Evolutionary conservation across 805 yeast genomes (phyloP).

Genomic region (Hanseniaspora pseudoguilliermondii): DNA sequence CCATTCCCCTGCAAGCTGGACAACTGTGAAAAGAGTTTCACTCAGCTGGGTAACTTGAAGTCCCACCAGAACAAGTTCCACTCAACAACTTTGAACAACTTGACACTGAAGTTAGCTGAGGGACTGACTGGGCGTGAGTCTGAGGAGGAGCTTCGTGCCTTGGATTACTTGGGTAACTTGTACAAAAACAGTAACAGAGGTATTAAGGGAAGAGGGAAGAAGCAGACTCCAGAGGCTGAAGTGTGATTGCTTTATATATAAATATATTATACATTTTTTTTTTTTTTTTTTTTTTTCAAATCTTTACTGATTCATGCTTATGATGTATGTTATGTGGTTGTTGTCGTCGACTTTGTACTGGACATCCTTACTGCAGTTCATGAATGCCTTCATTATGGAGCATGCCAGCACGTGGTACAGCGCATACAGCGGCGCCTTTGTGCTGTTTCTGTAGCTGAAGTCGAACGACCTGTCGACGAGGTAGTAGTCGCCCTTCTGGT

Average conservation of each 20-base stretch:
- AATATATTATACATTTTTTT: not conserved
- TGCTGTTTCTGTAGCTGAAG: not conserved
- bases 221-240: constrained; percentile 17
- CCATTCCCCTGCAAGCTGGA: constrained; percentile 75
- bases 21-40: constrained; percentile 68
- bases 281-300: not conserved
- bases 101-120: constrained; percentile 58
- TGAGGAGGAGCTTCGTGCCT: constrained; percentile 49
- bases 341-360: not conserved
- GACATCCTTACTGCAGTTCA: not conserved
- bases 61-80: constrained; percentile 91
- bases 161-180: constrained; percentile 65
- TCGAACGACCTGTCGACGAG: constrained; percentile 21
- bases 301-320: not conserved
- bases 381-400: not conserved
- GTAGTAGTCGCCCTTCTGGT: constrained; percentile 51
- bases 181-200: constrained; percentile 87
- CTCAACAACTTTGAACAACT: constrained; percentile 48
- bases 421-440: not conserved
- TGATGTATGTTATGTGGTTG: not conserved
- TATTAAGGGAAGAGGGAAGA: constrained; percentile 79
- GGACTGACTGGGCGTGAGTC: constrained; percentile 37
- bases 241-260: not conserved
- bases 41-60: constrained; percentile 86
- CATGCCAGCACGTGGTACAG: not conserved